A percentile compares a stretch with the other conserved stretches of the same genome.
Evolutionary conservation across 768 basidiomycete species (phyloP).

Genomic region (Boletus fagicola): DNA sequence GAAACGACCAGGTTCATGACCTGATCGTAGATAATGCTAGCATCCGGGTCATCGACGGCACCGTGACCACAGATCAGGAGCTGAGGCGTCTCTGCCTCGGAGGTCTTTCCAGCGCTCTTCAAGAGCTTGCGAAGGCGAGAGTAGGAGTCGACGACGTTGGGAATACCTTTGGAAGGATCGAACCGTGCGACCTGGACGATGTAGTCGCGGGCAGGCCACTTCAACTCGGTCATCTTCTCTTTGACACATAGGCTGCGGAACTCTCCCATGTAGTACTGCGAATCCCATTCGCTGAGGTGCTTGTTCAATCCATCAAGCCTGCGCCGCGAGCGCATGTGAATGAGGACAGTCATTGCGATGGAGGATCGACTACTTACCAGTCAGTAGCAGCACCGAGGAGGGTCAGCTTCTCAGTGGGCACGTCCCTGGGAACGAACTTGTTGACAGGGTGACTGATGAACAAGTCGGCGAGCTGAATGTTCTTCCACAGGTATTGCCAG

Average conservation of each 20-base stretch:
- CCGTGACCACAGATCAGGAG: conserved; percentile 87
- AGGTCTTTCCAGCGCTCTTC: conserved; percentile 40
- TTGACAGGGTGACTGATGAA: conserved; percentile 94
- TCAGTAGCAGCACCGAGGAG: conserved; percentile 84
- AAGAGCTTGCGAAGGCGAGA: conserved; percentile 74
- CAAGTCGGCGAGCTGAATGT: conserved; percentile 84
- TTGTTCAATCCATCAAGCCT: conserved; percentile 96
- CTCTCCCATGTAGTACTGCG: conserved; percentile 87
- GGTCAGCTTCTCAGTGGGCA: conserved; percentile 65
- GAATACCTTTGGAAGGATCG: conserved; percentile 84
- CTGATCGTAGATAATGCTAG: conserved; percentile 86
- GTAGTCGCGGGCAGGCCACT: conserved; percentile 82
- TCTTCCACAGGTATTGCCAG: conserved; percentile 94
- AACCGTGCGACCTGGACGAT: conserved; percentile 92
- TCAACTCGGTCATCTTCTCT: conserved; percentile 78
- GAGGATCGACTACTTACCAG: conserved; percentile 51
- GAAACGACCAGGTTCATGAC: conserved; percentile 58
- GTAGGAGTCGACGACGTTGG: conserved; percentile 85
- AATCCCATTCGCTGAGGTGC: conserved; percentile 74
- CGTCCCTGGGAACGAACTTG: conserved; percentile 89
- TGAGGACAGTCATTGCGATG: conserved; percentile 4
- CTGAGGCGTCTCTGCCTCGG: conserved; percentile 62
- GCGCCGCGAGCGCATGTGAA: conserved; percentile 2
- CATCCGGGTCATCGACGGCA: conserved; percentile 93
- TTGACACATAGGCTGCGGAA: conserved; percentile 74